Percentiles rank a stretch among this genome's conserved stretches.
phyloP scores from a whole-genome alignment of 495 filamentous ascomycete species.

The Lichina pygmaea region DNA sequence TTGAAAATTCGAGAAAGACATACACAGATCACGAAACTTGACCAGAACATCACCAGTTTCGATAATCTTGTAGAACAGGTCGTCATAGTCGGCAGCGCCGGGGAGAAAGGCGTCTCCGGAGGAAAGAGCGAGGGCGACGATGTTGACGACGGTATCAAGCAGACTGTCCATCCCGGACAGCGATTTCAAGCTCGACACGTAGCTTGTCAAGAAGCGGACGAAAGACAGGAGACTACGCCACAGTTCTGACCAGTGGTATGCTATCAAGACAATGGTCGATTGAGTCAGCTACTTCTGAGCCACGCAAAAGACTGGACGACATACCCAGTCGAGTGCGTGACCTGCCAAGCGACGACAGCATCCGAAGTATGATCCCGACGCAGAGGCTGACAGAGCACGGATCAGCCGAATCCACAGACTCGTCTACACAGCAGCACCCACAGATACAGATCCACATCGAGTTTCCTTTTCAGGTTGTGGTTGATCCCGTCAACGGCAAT shows the following conservation, averaged over 20 bases:
- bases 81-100: conserved; percentile 66
- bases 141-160: conserved; percentile 47
- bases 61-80: conserved; percentile 93
- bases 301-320: not conserved
- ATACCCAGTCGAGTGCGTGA: conserved; percentile 22
- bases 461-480: conserved; percentile 65
- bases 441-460: conserved; percentile 70
- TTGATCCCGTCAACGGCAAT: conserved; percentile 73
- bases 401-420: not conserved
- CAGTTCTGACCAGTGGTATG: conserved; percentile 86
- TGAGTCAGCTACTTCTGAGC: not conserved
- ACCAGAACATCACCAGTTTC: conserved; percentile 64
- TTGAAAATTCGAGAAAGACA: not conserved
- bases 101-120: conserved; percentile 84
- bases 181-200: conserved; percentile 42
- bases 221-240: conserved; percentile 77
- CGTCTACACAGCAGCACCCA: conserved; percentile 7
- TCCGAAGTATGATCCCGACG: conserved; percentile 54
- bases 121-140: conserved; percentile 70
- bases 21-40: conserved; percentile 60
- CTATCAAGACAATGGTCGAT: not conserved
- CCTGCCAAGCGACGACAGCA: conserved; percentile 59
- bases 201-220: conserved; percentile 73
- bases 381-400: conserved; percentile 12
- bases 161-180: conserved; percentile 29